Evolutionary conservation across 306 rosid genomes (phyloP), one percentile per base, ranked within the genome.

Genomic region (Comarum palustre): DNA sequence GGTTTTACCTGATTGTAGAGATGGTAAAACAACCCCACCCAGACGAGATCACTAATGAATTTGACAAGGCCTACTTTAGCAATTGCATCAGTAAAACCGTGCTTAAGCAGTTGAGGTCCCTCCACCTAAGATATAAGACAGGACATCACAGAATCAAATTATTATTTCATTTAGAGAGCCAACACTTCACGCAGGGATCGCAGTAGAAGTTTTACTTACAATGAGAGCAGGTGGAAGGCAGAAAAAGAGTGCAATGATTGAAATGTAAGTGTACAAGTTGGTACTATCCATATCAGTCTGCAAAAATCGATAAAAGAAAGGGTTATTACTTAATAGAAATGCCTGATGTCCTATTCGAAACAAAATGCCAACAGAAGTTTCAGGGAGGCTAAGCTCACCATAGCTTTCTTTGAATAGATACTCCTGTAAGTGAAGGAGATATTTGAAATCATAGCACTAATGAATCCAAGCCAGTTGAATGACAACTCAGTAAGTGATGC

Each of bases 221-320:
- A 93, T 80, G 66, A 90, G 17, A 36, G 98, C 98, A 0, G 98
- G 98, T 67, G 98, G 98, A 77, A 93, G 75, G 79, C 98, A 93
- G 78, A 93, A 86, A 73, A 93, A 8, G 61, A 93, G 91, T 66
- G 98, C 98, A 51, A 93, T 93, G 85, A 93, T 90, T 39, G 98
- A 89, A 72, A 93, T 93, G 80, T 93, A 93, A 68, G 98, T 97
- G 75, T 93, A 93, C 80, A 93, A 19, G 78, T 93, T 93, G 38
- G 98, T 93, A 77, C 98, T 93, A 24, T 93, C 98, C 98, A 93
- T 77, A 61, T 89, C 98, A 72, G 98, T 93, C 98, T 93, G 97
- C 87, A 80, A 25, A 75, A 24, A 50, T 63, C 6, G 69, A 61
- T 31, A 67, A 70, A 24, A 60, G 29, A 9, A 22, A 6, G 50